These are phyloP conservation scores for Royoungia palumana DNA, from an alignment of 768 basidiomycete genomes.

Conservation along the genomic window DNA sequence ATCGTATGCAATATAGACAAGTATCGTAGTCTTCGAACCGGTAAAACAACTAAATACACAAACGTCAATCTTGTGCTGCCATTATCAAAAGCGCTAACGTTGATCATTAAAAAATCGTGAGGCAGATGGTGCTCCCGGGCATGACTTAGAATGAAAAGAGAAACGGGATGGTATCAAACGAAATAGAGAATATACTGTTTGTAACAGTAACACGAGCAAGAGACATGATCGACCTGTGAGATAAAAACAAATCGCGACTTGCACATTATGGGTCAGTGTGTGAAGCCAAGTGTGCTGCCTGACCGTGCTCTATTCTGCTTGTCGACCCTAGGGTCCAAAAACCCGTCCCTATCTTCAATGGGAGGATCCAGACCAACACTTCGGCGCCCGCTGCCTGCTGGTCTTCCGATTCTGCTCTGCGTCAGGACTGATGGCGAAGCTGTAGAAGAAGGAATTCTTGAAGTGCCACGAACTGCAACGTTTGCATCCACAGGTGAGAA, in stretches of 20 bases:
- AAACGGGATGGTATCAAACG: constrained; percentile 10
- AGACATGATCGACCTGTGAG: constrained; percentile 3
- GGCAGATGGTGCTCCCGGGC: no score
- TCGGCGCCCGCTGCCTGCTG: constrained; percentile 41
- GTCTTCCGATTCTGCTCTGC: constrained; percentile 48
- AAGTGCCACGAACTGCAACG: constrained; percentile 45
- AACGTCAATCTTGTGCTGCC: constrained; percentile 9
- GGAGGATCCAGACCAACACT: constrained; percentile 35
- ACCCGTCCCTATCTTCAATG: constrained; percentile 16
- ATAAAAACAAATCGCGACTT: constrained; percentile 10
- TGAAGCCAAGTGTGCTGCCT: constrained; percentile 24
- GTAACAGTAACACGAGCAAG: constrained; percentile 9
- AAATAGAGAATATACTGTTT: constrained; percentile 13
- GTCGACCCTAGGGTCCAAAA: constrained; percentile 16
- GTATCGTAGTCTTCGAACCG: not conserved
- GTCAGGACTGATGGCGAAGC: constrained; percentile 30
- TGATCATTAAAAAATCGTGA: constrained; percentile 24
- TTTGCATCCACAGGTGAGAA: constrained; percentile 42
- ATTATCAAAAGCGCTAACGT: constrained; percentile 23
- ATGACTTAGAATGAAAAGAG: no score
- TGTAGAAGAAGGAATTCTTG: constrained; percentile 39
- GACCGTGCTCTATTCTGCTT: constrained; percentile 27
- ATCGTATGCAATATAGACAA: not conserved
- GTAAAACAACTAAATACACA: constrained; percentile 11
- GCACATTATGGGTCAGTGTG: constrained; percentile 20